Percentiles rank a stretch among this genome's conserved stretches.
Conservation (phyloP, 441 rosid species). For the Adansonia rubrostipa region DNA sequence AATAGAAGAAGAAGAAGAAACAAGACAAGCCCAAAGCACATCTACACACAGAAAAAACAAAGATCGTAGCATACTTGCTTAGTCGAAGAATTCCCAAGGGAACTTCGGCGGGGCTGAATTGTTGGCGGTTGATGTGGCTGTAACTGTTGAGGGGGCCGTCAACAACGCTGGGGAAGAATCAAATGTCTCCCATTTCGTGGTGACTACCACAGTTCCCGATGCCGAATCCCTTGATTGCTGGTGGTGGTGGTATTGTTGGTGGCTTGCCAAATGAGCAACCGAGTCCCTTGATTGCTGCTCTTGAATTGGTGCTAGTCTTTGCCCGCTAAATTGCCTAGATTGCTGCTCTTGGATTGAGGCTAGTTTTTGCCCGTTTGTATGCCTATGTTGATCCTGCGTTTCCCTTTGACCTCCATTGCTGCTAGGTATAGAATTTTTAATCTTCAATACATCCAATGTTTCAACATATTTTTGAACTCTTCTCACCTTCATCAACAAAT, state of each 20-base stretch:
- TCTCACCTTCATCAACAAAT: constrained; percentile 56
- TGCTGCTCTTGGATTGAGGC: constrained; percentile 55
- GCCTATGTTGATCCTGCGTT: constrained; percentile 39
- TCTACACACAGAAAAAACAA: no score
- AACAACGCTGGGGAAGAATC: constrained; percentile 52
- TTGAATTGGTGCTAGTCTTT: constrained; percentile 36
- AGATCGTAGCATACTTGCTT: no score
- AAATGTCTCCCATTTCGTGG: constrained; percentile 94
- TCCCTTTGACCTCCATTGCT: constrained; percentile 47
- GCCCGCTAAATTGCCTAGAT: constrained; percentile 42
- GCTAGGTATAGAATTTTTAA: constrained; percentile 64
- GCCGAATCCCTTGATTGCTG: constrained; percentile 27
- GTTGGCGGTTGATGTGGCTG: constrained; percentile 41
- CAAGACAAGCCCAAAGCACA: neutral
- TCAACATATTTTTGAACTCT: constrained; percentile 95
- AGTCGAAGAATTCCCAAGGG: constrained; percentile 28
- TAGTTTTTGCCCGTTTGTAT: constrained; percentile 50
- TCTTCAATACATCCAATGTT: constrained; percentile 78
- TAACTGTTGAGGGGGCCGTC: constrained; percentile 38
- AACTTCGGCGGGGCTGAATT: constrained; percentile 63
- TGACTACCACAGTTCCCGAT: constrained; percentile 59
- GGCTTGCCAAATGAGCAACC: constrained; percentile 38
- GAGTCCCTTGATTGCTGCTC: constrained; percentile 50
- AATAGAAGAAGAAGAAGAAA: neutral
- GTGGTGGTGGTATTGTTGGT: constrained; percentile 44